Percentiles rank a stretch among this genome's conserved stretches.
phyloP scores from a whole-genome alignment of 2,329 filamentous ascomycete genomes.

The Fusarium zealandicum region DNA sequence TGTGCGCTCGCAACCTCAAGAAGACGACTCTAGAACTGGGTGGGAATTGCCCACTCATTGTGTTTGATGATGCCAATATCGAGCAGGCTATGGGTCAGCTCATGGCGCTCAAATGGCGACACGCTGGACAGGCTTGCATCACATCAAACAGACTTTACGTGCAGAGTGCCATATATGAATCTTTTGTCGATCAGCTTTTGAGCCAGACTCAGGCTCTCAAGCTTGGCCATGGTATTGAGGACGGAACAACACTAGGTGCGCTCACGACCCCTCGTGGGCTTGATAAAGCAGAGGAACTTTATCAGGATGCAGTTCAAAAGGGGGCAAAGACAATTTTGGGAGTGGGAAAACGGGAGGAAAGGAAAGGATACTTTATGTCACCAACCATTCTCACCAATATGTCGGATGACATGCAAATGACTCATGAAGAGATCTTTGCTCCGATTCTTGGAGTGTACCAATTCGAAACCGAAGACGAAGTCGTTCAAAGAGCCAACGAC shows the following conservation, averaged over 20 bases:
- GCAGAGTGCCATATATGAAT: conserved; percentile 64
- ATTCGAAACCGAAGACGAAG: conserved; percentile 22
- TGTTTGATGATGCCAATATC: conserved; percentile 72
- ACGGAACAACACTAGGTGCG: conserved; percentile 6
- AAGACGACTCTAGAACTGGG: conserved; percentile 74
- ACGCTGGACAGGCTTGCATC: conserved; percentile 74
- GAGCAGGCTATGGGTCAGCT: conserved; percentile 71
- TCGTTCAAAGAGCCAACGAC: conserved; percentile 11
- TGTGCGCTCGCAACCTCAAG: conserved; percentile 70
- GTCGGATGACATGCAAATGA: conserved; percentile 8
- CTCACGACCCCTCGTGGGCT: conserved; percentile 17
- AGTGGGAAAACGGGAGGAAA: background rate
- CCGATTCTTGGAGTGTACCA: conserved; percentile 9
- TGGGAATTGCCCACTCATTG: conserved; percentile 72
- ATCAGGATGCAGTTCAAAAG: conserved; percentile 6
- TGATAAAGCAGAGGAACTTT: conserved; percentile 2
- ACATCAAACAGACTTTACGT: conserved; percentile 65
- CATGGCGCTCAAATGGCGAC: conserved; percentile 69
- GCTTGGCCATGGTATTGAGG: conserved; percentile 14
- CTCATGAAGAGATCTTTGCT: conserved; percentile 18
- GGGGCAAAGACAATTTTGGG: conserved; percentile 8
- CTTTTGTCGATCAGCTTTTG: background rate
- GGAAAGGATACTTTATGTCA: conserved; percentile 9
- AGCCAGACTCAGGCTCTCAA: background rate
- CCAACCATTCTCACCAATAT: conserved; percentile 11